These are phyloP conservation scores for Pleurotus cornucopiae DNA, from an alignment of 768 basidiomycete species.

Conservation along the genomic window DNA sequence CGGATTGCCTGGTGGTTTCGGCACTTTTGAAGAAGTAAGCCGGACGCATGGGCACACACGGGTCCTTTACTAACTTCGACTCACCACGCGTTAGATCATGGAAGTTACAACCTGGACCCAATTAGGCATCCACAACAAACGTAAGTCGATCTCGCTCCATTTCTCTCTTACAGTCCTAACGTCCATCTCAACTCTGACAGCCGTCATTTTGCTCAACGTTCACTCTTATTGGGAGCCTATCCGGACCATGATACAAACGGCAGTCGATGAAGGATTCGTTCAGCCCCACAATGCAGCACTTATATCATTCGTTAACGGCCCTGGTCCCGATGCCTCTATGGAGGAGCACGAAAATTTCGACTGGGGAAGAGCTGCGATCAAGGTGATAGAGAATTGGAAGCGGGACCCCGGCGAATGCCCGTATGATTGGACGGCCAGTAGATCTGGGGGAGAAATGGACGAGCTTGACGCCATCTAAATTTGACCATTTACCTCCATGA, in stretches of 20 bases:
- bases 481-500: not conserved
- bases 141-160: constrained; percentile 28
- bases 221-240: constrained; percentile 80
- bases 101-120: constrained; percentile 97
- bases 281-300: constrained; percentile 53
- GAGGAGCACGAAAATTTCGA: constrained; percentile 58
- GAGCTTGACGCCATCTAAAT: not conserved
- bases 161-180: not conserved
- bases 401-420: constrained; percentile 22
- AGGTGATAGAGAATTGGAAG: constrained; percentile 62
- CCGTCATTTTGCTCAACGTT: constrained; percentile 86
- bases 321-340: constrained; percentile 30
- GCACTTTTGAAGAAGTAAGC: constrained; percentile 88
- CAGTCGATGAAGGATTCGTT: constrained; percentile 75
- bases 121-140: constrained; percentile 80
- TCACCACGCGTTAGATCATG: constrained; percentile 46
- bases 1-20: constrained; percentile 89
- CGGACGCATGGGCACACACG: not conserved
- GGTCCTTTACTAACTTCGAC: not conserved
- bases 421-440: constrained; percentile 48
- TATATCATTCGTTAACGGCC: constrained; percentile 75
- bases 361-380: constrained; percentile 72
- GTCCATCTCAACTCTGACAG: constrained; percentile 27
- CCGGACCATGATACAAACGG: constrained; percentile 65
- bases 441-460: constrained; percentile 22